Conservation (phyloP, 768 basidiomycete genomes). For the Pleurotus djamor region DNA sequence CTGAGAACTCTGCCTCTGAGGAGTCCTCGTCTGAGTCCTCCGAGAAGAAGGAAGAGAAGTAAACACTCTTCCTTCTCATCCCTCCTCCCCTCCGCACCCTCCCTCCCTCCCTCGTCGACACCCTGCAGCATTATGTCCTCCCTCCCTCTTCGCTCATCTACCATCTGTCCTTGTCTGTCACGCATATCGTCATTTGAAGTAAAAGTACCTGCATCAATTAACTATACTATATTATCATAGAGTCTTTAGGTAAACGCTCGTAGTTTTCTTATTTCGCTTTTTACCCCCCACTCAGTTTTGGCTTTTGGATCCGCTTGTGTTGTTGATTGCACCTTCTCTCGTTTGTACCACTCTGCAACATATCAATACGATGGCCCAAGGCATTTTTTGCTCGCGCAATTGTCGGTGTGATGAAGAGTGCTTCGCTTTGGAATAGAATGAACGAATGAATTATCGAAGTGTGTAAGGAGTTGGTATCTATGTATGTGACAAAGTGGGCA, state of each 20-base stretch:
- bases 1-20: slow-evolving; percentile 58
- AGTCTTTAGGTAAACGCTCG: neutral
- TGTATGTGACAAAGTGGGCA: too few species aligned
- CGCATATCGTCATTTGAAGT: neutral
- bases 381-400: neutral
- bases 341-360: neutral
- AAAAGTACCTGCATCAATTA: slow-evolving; percentile 9
- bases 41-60: slow-evolving; percentile 75
- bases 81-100: slow-evolving; percentile 12
- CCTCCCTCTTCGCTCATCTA: neutral
- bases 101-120: slow-evolving; percentile 8
- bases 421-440: too few species aligned
- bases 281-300: slow-evolving; percentile 1
- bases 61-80: slow-evolving; percentile 23
- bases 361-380: slow-evolving; percentile 1
- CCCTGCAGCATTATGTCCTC: neutral
- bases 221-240: slow-evolving; percentile 10
- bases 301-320: neutral
- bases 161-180: neutral
- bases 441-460: too few species aligned
- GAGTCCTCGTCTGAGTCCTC: slow-evolving; percentile 31
- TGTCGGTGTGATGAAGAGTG: too few species aligned
- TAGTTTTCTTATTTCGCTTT: neutral
- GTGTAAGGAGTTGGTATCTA: too few species aligned
- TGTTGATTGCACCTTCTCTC: slow-evolving; percentile 2